phyloP scores from a whole-genome alignment of 768 basidiomycete species.

The Rubroboletus pulcherrimus region DNA sequence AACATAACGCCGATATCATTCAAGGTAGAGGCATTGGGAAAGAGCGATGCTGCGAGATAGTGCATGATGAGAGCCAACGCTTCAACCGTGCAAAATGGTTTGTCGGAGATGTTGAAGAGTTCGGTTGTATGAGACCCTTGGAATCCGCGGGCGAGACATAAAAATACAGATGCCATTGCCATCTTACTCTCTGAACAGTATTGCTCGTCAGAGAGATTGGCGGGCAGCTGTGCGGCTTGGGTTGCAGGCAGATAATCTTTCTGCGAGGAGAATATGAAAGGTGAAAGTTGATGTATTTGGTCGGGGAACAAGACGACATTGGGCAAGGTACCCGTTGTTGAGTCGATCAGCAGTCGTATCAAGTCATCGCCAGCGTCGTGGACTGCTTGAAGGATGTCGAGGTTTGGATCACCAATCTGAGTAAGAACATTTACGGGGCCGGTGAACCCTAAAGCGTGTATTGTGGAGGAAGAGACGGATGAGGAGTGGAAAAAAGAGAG shows the following conservation, averaged over 20 bases:
- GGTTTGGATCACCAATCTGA: constrained; percentile 30
- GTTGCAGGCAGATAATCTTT: constrained; percentile 34
- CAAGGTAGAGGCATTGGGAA: constrained; percentile 43
- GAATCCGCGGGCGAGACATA: constrained; percentile 44
- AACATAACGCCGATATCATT: constrained; percentile 51
- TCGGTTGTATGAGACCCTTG: constrained; percentile 32
- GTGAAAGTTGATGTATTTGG: constrained; percentile 33
- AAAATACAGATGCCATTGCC: constrained; percentile 39
- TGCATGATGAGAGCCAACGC: constrained; percentile 43
- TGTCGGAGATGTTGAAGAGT: constrained; percentile 22
- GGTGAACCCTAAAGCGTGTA: constrained; percentile 16
- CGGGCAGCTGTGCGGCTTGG: constrained; percentile 19
- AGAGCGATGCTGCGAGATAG: constrained; percentile 44
- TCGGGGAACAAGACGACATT: constrained; percentile 41
- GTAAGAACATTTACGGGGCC: constrained; percentile 22
- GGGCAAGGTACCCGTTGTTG: constrained; percentile 39
- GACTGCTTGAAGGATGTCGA: constrained; percentile 35
- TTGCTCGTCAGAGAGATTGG: constrained; percentile 28
- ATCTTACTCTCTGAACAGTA: constrained; percentile 22
- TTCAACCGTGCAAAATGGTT: constrained; percentile 31
- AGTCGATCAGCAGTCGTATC: constrained; percentile 30
- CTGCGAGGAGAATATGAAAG: constrained; percentile 36
- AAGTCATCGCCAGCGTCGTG: constrained; percentile 33
- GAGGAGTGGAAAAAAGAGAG: constrained; percentile 25
- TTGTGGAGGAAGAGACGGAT: constrained; percentile 20